Evolutionary conservation across 805 yeast genomes (phyloP).

Genomic region (Candida xyloterini): DNA sequence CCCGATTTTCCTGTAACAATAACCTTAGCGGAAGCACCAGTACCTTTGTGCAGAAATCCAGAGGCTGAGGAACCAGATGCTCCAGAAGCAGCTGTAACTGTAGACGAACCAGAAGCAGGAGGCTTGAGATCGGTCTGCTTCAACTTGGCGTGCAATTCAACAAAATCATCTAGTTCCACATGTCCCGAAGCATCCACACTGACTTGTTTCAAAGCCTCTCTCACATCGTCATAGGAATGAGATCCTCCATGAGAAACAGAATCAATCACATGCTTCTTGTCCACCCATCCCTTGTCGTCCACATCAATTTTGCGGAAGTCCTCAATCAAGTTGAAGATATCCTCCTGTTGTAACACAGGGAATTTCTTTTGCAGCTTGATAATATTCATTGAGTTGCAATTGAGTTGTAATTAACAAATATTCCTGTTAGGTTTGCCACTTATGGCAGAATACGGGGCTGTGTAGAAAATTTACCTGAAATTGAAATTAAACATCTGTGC

Average conservation of each 20-base stretch:
- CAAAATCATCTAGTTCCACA: slow-evolving; percentile 94
- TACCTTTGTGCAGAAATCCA: slow-evolving; percentile 45
- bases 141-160: slow-evolving; percentile 75
- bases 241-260: slow-evolving; percentile 75
- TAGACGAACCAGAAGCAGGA: slow-evolving; percentile 23
- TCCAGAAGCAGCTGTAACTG: slow-evolving; percentile 25
- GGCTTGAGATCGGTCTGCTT: slow-evolving; percentile 44
- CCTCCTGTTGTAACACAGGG: slow-evolving; percentile 83
- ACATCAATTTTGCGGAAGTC: slow-evolving; percentile 81
- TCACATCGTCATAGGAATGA: slow-evolving; percentile 84
- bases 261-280: slow-evolving; percentile 85
- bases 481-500: background rate
- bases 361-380: slow-evolving; percentile 74
- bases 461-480: background rate
- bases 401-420: slow-evolving; percentile 1
- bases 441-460: slow-evolving; percentile 5
- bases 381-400: slow-evolving; percentile 48
- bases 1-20: slow-evolving; percentile 85
- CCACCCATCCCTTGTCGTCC: slow-evolving; percentile 93
- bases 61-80: slow-evolving; percentile 29
- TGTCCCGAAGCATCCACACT: slow-evolving; percentile 95
- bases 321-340: slow-evolving; percentile 79
- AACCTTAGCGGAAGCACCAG: slow-evolving; percentile 62
- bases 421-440: slow-evolving; percentile 13
- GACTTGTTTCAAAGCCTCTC: slow-evolving; percentile 88